Evolutionary conservation across 495 filamentous ascomycete genomes (phyloP).

Genomic region (Penicillium macrosclerotiorum): DNA sequence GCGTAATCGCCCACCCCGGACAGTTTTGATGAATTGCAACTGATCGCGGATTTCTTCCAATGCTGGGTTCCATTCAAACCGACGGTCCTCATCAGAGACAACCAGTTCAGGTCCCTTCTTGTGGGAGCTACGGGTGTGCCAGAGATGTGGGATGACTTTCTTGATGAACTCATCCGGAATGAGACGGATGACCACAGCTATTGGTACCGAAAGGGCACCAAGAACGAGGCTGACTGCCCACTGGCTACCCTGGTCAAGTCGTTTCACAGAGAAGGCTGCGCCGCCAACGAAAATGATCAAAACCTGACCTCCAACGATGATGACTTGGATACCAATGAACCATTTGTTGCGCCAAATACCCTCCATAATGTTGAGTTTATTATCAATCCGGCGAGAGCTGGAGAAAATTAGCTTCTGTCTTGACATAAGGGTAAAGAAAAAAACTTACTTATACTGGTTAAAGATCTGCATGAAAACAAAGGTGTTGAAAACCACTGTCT

Average conservation of each 20-base stretch:
- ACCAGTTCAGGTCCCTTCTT: constrained; percentile 44
- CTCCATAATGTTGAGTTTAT: constrained; percentile 87
- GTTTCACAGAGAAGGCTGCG: constrained; percentile 61
- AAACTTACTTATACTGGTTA: constrained; percentile 73
- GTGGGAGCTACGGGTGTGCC: constrained; percentile 36
- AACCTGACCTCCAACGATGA: constrained; percentile 81
- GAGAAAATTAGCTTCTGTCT: constrained; percentile 93
- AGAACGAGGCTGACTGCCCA: constrained; percentile 76
- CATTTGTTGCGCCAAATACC: constrained; percentile 75
- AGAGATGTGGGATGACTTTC: constrained; percentile 53
- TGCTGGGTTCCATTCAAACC: constrained; percentile 61
- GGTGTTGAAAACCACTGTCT: constrained; percentile 83
- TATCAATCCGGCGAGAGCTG: constrained; percentile 78
- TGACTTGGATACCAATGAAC: constrained; percentile 76
- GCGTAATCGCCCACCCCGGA: constrained; percentile 81
- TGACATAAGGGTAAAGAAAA: constrained; percentile 93
- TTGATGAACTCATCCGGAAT: constrained; percentile 67
- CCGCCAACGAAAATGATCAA: constrained; percentile 79
- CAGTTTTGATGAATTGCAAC: constrained; percentile 69
- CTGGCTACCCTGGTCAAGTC: constrained; percentile 57
- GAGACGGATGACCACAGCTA: constrained; percentile 69
- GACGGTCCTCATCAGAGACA: constrained; percentile 74
- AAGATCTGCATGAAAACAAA: constrained; percentile 97
- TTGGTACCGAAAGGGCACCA: constrained; percentile 66
- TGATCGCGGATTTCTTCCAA: constrained; percentile 74